Evolutionary conservation across 1,139 yeast species (phyloP).

Genomic region (Sugiyamaella castrensis): DNA sequence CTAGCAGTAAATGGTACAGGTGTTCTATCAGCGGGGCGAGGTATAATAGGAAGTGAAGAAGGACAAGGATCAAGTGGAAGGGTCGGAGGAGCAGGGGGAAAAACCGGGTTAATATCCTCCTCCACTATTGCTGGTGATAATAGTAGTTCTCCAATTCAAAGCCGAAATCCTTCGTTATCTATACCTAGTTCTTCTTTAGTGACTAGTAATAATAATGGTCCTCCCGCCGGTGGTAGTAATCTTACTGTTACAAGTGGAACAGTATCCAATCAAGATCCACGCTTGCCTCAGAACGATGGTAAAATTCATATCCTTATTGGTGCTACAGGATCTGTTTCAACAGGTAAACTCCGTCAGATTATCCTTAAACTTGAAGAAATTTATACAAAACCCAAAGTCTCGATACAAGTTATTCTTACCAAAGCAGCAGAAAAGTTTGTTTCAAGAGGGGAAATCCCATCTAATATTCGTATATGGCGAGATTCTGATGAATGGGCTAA

Average conservation of each 20-base stretch:
- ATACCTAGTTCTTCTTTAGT: no score
- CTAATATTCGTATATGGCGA: slow-evolving; percentile 74
- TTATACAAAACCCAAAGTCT: slow-evolving; percentile 67
- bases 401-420: slow-evolving; percentile 79
- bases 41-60: no score
- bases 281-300: slow-evolving; percentile 88
- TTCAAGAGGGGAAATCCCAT: slow-evolving; percentile 54
- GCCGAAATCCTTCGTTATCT: no score
- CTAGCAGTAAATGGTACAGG: no score
- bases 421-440: slow-evolving; percentile 80
- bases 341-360: slow-evolving; percentile 69
- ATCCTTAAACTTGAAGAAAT: slow-evolving; percentile 75
- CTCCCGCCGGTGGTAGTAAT: no score
- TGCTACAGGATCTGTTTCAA: slow-evolving; percentile 85
- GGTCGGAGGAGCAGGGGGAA: no score
- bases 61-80: no score
- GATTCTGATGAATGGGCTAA: slow-evolving; percentile 90
- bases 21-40: no score
- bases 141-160: no score
- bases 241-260: not conserved
- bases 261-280: slow-evolving; percentile 48
- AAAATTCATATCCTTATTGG: slow-evolving; percentile 83
- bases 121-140: no score
- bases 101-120: no score
- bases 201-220: no score